Conservation (phyloP, 345 rosid species). For the Cardamine resedifolia region DNA sequence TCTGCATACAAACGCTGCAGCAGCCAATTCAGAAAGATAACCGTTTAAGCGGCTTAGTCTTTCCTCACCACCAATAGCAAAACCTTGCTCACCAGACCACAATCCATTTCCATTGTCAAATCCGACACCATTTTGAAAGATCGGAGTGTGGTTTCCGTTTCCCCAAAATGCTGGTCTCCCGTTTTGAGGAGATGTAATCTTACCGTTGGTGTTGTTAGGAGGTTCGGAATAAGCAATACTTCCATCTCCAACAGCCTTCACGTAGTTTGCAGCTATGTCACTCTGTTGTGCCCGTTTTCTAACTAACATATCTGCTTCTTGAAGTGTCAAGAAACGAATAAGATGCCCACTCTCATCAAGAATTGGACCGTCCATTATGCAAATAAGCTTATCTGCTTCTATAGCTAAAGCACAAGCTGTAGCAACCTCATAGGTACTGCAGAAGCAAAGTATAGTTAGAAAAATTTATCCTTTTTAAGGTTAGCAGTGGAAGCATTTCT, state of each 20-base stretch:
- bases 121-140: slow-evolving; percentile 86
- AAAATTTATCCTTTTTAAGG: background rate
- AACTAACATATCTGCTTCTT: slow-evolving; percentile 86
- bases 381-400: slow-evolving; percentile 89
- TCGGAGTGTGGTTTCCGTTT: slow-evolving; percentile 39
- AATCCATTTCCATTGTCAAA: slow-evolving; percentile 79
- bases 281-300: slow-evolving; percentile 85
- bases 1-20: slow-evolving; percentile 94
- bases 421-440: slow-evolving; percentile 96
- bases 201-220: slow-evolving; percentile 43
- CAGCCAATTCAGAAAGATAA: slow-evolving; percentile 89
- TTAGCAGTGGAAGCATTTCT: background rate
- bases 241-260: slow-evolving; percentile 74
- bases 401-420: slow-evolving; percentile 95
- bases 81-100: slow-evolving; percentile 86
- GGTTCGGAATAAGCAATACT: slow-evolving; percentile 39
- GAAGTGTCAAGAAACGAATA: slow-evolving; percentile 75
- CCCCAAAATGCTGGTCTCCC: slow-evolving; percentile 42
- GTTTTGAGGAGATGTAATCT: slow-evolving; percentile 40
- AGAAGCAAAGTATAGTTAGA: slow-evolving; percentile 10
- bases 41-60: slow-evolving; percentile 69
- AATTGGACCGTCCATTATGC: slow-evolving; percentile 85
- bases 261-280: slow-evolving; percentile 87
- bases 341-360: slow-evolving; percentile 79
- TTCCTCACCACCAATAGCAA: slow-evolving; percentile 94